A percentile compares a stretch with the other conserved stretches of the same genome.
phyloP scores from a whole-genome alignment of 2,329 filamentous ascomycete species.

The Allantophomopsis lycopodina region DNA sequence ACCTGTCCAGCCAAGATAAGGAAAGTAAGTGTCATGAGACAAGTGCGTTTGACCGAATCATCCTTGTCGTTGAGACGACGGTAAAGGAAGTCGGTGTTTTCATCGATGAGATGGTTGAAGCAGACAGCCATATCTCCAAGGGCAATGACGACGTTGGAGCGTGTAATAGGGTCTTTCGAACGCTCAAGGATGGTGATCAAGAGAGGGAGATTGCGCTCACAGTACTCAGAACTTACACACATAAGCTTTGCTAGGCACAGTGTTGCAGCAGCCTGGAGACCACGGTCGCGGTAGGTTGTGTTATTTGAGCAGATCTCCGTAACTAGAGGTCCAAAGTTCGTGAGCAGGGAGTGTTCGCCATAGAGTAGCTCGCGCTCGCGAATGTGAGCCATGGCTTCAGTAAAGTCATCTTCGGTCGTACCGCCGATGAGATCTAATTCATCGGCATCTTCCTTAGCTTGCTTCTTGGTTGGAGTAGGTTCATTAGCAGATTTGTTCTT shows the following conservation, averaged over 20 bases:
- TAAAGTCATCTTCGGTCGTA: slow-evolving; percentile 89
- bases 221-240: slow-evolving; percentile 96
- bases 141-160: slow-evolving; percentile 92
- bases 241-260: slow-evolving; percentile 95
- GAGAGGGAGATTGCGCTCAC: slow-evolving; percentile 80
- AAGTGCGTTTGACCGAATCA: slow-evolving; percentile 86
- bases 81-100: slow-evolving; percentile 97
- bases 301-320: slow-evolving; percentile 92
- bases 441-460: slow-evolving; percentile 57
- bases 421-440: slow-evolving; percentile 94
- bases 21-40: slow-evolving; percentile 96
- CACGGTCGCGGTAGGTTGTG: slow-evolving; percentile 78
- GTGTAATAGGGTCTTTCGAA: slow-evolving; percentile 80
- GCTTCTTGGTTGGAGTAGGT: slow-evolving; percentile 32
- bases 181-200: slow-evolving; percentile 97
- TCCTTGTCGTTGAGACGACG: slow-evolving; percentile 81
- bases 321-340: slow-evolving; percentile 82
- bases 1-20: slow-evolving; percentile 93
- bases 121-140: slow-evolving; percentile 98
- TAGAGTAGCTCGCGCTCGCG: slow-evolving; percentile 76
- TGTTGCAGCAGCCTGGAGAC: slow-evolving; percentile 84
- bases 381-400: slow-evolving; percentile 73
- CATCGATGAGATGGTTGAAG: slow-evolving; percentile 98
- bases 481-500: slow-evolving; percentile 36
- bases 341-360: slow-evolving; percentile 70